Conservation (phyloP, 345 rosid genomes). For the Bruguiera gymnorhiza region DNA sequence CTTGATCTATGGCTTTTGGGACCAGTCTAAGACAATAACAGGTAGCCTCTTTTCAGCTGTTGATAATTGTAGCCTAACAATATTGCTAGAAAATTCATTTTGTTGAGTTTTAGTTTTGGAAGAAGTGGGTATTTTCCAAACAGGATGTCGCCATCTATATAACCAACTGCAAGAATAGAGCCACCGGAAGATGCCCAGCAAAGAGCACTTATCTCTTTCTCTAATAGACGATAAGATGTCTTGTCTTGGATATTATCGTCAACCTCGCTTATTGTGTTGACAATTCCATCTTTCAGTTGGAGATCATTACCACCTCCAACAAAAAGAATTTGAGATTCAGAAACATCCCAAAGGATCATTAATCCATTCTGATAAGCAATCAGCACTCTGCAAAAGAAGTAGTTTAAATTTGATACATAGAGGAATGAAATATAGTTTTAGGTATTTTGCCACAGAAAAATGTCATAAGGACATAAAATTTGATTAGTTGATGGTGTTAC, state of each 20-base stretch:
- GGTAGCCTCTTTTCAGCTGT: constrained; percentile 72
- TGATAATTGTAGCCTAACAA: constrained; percentile 68
- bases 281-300: constrained; percentile 43
- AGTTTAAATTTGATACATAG: neutral
- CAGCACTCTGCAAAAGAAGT: constrained; percentile 57
- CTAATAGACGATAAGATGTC: constrained; percentile 35
- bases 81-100: constrained; percentile 41
- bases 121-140: constrained; percentile 57
- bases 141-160: constrained; percentile 81
- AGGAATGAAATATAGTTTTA: no score
- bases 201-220: constrained; percentile 79
- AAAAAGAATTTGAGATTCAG: constrained; percentile 50
- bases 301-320: constrained; percentile 72
- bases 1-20: constrained; percentile 39
- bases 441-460: no score
- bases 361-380: constrained; percentile 73
- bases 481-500: no score
- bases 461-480: no score
- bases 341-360: constrained; percentile 79
- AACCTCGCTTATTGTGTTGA: constrained; percentile 32
- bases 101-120: constrained; percentile 35
- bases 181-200: constrained; percentile 88
- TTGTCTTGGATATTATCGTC: constrained; percentile 29
- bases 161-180: constrained; percentile 83
- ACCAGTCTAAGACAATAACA: constrained; percentile 71